Conservation (phyloP, 2,329 filamentous ascomycete species). For the Ceratocystis ficicola region DNA sequence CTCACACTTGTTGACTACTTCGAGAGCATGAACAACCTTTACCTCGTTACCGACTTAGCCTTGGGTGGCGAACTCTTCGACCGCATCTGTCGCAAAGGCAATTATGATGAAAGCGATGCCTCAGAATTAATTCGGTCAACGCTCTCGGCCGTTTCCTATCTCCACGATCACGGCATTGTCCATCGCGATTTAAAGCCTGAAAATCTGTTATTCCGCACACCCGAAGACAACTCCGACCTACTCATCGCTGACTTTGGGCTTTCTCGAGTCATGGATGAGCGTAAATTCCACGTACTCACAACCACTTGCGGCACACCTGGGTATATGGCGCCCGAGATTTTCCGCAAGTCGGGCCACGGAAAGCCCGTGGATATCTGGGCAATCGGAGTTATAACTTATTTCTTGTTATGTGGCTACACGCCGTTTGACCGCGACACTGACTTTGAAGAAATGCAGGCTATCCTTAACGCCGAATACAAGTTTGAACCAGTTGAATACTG, state of each 20-base stretch:
- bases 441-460: conserved; percentile 98
- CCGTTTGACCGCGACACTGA: conserved; percentile 96
- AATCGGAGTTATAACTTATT: conserved; percentile 96
- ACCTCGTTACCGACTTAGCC: conserved; percentile 92
- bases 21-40: conserved; percentile 99
- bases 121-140: conserved; percentile 90
- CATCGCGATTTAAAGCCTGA: conserved; percentile 97
- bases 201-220: conserved; percentile 90
- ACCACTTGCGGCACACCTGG: conserved; percentile 96
- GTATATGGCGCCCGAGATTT: conserved; percentile 99
- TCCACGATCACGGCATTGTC: conserved; percentile 97
- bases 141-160: conserved; percentile 91
- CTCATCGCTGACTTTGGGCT: conserved; percentile 95
- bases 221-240: conserved; percentile 93
- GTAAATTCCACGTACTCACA: conserved; percentile 93
- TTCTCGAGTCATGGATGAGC: conserved; percentile 95
- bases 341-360: conserved; percentile 95
- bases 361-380: conserved; percentile 99
- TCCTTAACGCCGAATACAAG: conserved; percentile 88
- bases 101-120: conserved; percentile 95
- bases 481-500: conserved; percentile 94
- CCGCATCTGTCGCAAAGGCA: conserved; percentile 95
- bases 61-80: conserved; percentile 96
- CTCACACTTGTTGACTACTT: conserved; percentile 97
- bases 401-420: conserved; percentile 93